Evolutionary conservation across 495 filamentous ascomycete species (phyloP), one percentile per base, ranked within the genome.

Genomic region (Aspergillus indologenus): DNA sequence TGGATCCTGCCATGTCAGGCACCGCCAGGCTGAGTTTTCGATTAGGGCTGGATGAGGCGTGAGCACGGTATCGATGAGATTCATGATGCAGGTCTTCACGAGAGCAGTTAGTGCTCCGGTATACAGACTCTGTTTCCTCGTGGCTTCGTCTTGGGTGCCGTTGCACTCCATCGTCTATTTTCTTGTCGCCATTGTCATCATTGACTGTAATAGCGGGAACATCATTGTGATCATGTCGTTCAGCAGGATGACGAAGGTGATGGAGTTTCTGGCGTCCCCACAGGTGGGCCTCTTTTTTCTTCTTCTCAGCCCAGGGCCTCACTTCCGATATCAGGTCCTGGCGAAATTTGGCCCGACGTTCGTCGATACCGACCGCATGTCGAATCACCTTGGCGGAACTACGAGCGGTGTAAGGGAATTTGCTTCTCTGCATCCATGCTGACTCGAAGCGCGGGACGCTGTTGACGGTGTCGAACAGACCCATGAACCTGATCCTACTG

Each of bases 361-460:
- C 89, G 54, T 92, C 89, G 59, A 91, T 90, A 45, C 83, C 83
- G 6, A 92, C 89, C 1, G 89, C 90, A 68, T 92, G 89, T 3
- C 89, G 68, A 53, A 82, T 81, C n/a, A 82, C 71, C 62, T 78
- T 86, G 18, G 89, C 89, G 5, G 86, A 86, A 58, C 87, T 91
- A 46, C 87, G 80, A 1, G 90, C 90, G 0, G 89, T 92, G 60
- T 93, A 94, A 0, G 90, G 89, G 57, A 91, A 91, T 66, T 88
- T 91, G 60, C 80, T 87, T 26, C 90, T 80, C 63, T 91, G 81
- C 86, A 96, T 89, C 88, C 88, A 94, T 0, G 91, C 90, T 9
- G 85, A 83, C 70, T 96, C 91, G 57, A 94, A 93, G 5, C 82
- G 75, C 1, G 90, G 90, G 1, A 95, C 90, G 58, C 86, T 88